A percentile compares a stretch with the other conserved stretches of the same genome.
These are phyloP conservation scores for Saprolegnia parasitica DNA, from an alignment of 352 stramenopile genomes.

Conservation along the genomic window DNA sequence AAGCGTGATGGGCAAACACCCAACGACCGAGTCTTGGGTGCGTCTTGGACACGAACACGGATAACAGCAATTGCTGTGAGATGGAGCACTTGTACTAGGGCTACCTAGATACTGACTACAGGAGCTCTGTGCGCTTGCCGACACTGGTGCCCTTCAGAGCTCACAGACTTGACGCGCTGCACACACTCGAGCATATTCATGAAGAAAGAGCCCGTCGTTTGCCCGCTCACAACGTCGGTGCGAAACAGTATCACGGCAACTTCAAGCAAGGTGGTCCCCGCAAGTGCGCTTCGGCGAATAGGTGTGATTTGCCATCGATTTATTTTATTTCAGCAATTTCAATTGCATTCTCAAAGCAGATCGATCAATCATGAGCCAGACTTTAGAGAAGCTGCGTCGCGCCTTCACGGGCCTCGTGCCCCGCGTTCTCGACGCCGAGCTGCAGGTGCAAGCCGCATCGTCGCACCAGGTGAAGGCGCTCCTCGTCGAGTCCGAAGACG, in stretches of 20 bases:
- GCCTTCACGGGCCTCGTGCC: constrained; percentile 16
- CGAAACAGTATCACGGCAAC: neutral
- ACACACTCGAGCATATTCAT: too few species aligned
- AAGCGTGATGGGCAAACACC: too few species aligned
- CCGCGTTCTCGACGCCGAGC: constrained; percentile 20
- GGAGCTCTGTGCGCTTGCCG: too few species aligned
- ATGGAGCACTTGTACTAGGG: too few species aligned
- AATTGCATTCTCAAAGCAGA: neutral
- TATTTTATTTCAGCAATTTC: neutral
- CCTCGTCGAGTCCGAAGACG: constrained; percentile 94
- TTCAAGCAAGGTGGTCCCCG: neutral
- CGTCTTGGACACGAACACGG: too few species aligned
- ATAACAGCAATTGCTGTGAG: too few species aligned
- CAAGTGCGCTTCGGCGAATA: neutral
- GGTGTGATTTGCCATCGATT: constrained; percentile 1
- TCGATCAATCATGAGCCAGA: constrained; percentile 6
- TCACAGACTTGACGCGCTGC: too few species aligned
- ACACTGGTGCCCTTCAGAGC: too few species aligned
- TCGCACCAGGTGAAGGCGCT: constrained; percentile 71
- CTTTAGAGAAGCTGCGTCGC: constrained; percentile 20
- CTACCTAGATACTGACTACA: too few species aligned
- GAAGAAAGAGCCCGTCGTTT: too few species aligned
- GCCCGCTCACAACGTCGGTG: too few species aligned
- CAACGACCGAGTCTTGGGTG: too few species aligned
- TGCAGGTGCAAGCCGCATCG: neutral